phyloP scores from a whole-genome alignment of 2,329 filamentous ascomycete species.

The Fusarium sp. region DNA sequence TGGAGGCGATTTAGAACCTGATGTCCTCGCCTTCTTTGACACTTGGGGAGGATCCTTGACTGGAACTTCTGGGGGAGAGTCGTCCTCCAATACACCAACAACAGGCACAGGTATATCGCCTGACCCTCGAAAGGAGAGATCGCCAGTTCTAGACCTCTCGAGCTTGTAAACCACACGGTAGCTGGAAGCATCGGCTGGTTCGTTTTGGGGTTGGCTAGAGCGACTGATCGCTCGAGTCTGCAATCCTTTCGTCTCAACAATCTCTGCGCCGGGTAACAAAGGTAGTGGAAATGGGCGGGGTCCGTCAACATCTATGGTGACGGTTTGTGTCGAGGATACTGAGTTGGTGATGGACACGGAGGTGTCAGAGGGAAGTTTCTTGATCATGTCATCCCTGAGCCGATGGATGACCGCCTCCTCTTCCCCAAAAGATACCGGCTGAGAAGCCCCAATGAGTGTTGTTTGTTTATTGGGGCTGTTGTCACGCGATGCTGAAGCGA shows the following conservation, averaged over 20 bases:
- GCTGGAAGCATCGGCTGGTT: constrained; percentile 44
- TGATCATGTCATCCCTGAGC: constrained; percentile 63
- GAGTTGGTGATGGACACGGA: constrained; percentile 68
- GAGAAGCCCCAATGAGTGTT: background rate
- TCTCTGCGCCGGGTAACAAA: constrained; percentile 66
- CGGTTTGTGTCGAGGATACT: constrained; percentile 68
- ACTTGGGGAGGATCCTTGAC: constrained; percentile 22
- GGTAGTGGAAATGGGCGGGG: constrained; percentile 60
- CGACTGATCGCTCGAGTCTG: constrained; percentile 16
- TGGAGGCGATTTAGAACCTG: constrained; percentile 18
- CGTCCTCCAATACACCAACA: constrained; percentile 43
- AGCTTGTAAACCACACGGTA: constrained; percentile 69
- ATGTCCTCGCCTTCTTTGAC: constrained; percentile 19
- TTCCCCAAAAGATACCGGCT: constrained; percentile 35
- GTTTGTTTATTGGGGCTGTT: constrained; percentile 2
- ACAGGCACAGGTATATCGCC: constrained; percentile 43
- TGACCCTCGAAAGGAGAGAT: constrained; percentile 51
- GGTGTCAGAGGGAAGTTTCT: constrained; percentile 63
- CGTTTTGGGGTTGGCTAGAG: constrained; percentile 30
- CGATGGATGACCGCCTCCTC: constrained; percentile 55
- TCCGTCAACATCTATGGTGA: constrained; percentile 70
- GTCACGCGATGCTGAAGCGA: background rate
- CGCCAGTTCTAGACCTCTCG: constrained; percentile 60
- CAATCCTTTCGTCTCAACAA: constrained; percentile 61
- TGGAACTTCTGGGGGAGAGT: constrained; percentile 8